A percentile compares a stretch with the other conserved stretches of the same genome.
Evolutionary conservation across 78 protist species (phyloP).

Genomic region (Polysphondylium violaceum): DNA sequence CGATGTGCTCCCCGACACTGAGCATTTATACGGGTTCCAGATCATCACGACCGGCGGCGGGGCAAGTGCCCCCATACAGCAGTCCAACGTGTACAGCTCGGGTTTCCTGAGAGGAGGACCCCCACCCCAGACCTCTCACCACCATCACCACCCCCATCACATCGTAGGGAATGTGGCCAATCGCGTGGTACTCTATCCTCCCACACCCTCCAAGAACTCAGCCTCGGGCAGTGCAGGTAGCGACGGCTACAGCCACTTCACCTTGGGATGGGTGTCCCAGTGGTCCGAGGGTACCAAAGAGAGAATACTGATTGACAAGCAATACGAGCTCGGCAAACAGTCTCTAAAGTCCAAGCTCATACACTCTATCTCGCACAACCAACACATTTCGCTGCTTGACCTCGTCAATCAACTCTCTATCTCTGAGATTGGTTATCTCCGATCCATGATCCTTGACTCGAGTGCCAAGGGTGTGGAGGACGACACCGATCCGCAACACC

Average conservation of each 20-base stretch:
- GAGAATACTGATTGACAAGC: conserved; percentile 42
- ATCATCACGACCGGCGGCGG: conserved; percentile 30
- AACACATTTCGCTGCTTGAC: not conserved
- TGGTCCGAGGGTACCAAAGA: conserved; percentile 57
- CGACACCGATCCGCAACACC: too few relatives aligned
- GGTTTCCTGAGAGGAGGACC: conserved; percentile 19
- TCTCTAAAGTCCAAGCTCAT: conserved; percentile 8
- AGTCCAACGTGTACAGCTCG: conserved; percentile 41
- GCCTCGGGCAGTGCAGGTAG: not conserved
- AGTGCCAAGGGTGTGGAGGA: too few relatives aligned
- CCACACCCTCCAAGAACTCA: not conserved
- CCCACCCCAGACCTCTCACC: not conserved
- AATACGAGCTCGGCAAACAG: conserved; percentile 26
- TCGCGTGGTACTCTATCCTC: conserved; percentile 23
- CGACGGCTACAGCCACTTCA: conserved; percentile 65
- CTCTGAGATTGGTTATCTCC: conserved; percentile 7
- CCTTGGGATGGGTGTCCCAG: conserved; percentile 31
- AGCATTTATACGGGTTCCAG: conserved; percentile 62
- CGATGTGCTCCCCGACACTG: conserved; percentile 55
- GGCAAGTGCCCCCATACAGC: conserved; percentile 6
- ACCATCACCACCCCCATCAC: too few relatives aligned
- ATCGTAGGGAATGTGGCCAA: too few relatives aligned
- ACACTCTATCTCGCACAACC: conserved; percentile 38
- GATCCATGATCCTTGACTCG: conserved; percentile 3
- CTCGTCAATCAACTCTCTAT: conserved; percentile 12